phyloP scores from a whole-genome alignment of 345 rosid genomes.

The Eucalyptus cladocalyx region DNA sequence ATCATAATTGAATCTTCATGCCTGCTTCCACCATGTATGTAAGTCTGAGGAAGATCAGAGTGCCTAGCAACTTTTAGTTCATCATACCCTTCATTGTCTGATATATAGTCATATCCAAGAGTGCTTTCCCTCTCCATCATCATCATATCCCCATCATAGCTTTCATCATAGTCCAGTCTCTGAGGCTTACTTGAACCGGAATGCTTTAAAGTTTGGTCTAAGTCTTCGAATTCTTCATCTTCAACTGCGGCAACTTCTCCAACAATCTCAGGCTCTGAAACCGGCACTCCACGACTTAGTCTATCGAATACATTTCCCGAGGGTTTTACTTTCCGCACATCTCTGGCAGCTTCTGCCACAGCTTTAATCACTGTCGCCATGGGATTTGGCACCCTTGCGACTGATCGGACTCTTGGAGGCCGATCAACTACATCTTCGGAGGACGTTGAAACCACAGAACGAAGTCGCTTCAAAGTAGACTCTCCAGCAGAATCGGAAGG shows the following conservation, averaged over 20 bases:
- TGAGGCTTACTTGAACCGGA: constrained; percentile 4
- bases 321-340: constrained; percentile 44
- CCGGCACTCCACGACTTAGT: constrained; percentile 41
- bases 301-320: constrained; percentile 88
- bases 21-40: constrained; percentile 24
- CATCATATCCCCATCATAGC: constrained; percentile 16
- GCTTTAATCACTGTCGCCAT: constrained; percentile 78
- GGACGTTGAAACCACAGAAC: constrained; percentile 70
- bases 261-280: constrained; percentile 8
- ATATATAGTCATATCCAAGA: constrained; percentile 21
- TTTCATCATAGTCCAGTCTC: constrained; percentile 24
- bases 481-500: constrained; percentile 32
- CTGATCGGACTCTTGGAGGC: constrained; percentile 48
- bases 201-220: constrained; percentile 16
- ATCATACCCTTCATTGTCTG: constrained; percentile 38
- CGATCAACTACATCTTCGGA: constrained; percentile 26
- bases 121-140: constrained; percentile 23
- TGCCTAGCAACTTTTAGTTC: constrained; percentile 14
- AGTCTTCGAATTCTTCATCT: constrained; percentile 29
- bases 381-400: constrained; percentile 62
- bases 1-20: constrained; percentile 20
- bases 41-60: constrained; percentile 10
- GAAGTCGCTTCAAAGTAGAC: constrained; percentile 69
- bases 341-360: constrained; percentile 88
- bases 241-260: constrained; percentile 19